Base-by-base conservation (phyloP, 371 early-diverging fungal genomes). In the Mortierella sp. region DNA sequence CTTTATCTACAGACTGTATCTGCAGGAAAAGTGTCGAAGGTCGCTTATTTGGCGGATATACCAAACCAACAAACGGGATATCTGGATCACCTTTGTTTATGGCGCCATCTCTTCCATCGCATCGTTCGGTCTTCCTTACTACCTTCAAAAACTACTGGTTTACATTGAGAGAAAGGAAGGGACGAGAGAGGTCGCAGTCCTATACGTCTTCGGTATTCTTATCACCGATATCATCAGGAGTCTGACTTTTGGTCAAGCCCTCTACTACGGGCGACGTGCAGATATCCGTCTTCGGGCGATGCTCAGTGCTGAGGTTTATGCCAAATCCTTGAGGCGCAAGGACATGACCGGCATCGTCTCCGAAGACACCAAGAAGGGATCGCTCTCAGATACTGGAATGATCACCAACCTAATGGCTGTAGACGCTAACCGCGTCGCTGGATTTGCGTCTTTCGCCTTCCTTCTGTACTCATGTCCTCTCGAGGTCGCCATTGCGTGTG, bases 401-500 rank as follows among this genome's bases (percentile, higher is more conserved):
- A 84, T 92, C 47, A 85, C 92, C 10, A 85, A 91, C 12, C 94
- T 71, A 65, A 92, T 69, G 34, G 74, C 92, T 27, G 78, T 79
- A 25, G 63, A 79, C 19, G 67, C 80, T 9, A 65, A 80, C 25
- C 82, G 27, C 85, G 85, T 41, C 47, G 31, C 76, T 85, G 70
- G 72, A 78, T 14, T n/a, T n/a, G n/a, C n/a, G n/a, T n/a, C n/a
- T n/a, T n/a, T n/a, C n/a, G n/a, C n/a, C n/a, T n/a, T n/a, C n/a
- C n/a, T n/a, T n/a, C n/a, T n/a, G n/a, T n/a, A 25, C 82, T 12
- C 83, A 83, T 60, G 77, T 79, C 14, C 53, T 77, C 17, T 82
- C 85, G 4, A 78, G 53, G 70, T 85, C 24, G 25, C 67, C 8
- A 51, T 86, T 1, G 88, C 88, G 8, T 61, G 81, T 8, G 52